Conservation (phyloP, 805 yeast genomes). For the Lachancea thermotolerans region DNA sequence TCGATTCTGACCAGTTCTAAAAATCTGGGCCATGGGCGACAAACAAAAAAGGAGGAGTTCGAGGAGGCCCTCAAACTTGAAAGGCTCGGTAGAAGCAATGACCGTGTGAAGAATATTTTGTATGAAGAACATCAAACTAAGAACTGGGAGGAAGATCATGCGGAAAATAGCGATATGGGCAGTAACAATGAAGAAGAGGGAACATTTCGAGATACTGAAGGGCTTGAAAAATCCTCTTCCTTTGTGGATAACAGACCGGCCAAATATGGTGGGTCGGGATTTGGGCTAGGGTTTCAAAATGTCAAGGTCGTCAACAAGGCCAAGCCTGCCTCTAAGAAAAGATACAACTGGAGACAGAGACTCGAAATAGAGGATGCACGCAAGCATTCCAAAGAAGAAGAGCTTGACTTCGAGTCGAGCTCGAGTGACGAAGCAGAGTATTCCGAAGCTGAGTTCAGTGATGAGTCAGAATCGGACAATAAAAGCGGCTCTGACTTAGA, state of each 20-base stretch:
- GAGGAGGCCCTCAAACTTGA: constrained; percentile 71
- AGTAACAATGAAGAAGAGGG: not conserved
- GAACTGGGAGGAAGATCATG: constrained; percentile 48
- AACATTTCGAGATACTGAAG: constrained; percentile 5
- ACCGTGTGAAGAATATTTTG: constrained; percentile 50
- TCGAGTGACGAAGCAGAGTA: constrained; percentile 11
- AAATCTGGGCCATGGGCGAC: constrained; percentile 65
- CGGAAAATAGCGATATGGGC: constrained; percentile 1
- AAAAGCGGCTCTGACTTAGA: not conserved
- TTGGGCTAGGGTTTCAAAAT: constrained; percentile 64
- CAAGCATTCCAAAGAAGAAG: constrained; percentile 47
- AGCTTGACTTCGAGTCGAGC: constrained; percentile 46
- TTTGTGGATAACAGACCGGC: constrained; percentile 71
- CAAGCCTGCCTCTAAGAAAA: constrained; percentile 35
- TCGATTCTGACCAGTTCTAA: constrained; percentile 64
- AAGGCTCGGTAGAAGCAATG: constrained; percentile 60
- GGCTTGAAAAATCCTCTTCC: constrained; percentile 26
- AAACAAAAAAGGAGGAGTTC: constrained; percentile 61
- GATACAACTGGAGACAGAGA: constrained; percentile 69
- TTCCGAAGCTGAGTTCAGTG: constrained; percentile 18
- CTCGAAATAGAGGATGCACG: constrained; percentile 43
- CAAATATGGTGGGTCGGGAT: constrained; percentile 51
- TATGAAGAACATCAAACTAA: constrained; percentile 63
- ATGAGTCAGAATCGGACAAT: not conserved
- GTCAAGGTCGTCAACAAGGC: constrained; percentile 41